Conservation (phyloP, 768 basidiomycete genomes). For the Hygrophorus pudorinus region DNA sequence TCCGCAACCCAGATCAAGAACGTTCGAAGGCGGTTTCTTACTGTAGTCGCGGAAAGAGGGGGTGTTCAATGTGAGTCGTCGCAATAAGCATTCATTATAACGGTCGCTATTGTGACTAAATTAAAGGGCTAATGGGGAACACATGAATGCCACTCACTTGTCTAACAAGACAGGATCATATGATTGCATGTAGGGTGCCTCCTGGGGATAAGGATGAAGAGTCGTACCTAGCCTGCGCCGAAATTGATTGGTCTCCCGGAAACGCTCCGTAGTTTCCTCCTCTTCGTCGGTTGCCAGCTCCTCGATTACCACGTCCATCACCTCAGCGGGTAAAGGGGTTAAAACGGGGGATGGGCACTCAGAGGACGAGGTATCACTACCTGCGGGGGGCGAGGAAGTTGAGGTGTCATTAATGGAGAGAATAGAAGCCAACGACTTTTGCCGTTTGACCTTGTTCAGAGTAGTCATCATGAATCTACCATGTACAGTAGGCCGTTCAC, state of each 20-base stretch:
- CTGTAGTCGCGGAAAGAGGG: conserved; percentile 53
- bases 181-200: conserved; percentile 56
- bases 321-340: too few species aligned
- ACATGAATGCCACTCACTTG: conserved; percentile 33
- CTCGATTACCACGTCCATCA: too few species aligned
- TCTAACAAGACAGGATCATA: conserved; percentile 49
- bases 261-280: conserved; percentile 13
- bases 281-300: conserved; percentile 8
- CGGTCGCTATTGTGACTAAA: conserved; percentile 38
- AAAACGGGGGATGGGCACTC: too few species aligned
- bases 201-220: conserved; percentile 42
- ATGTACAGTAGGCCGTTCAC: too few species aligned
- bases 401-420: neutral
- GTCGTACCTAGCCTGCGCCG: conserved; percentile 23
- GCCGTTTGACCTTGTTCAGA: neutral
- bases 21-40: conserved; percentile 37
- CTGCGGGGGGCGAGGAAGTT: too few species aligned
- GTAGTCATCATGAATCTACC: too few species aligned
- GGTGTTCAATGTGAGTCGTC: conserved; percentile 41
- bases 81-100: conserved; percentile 43
- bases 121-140: conserved; percentile 8
- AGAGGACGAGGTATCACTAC: too few species aligned
- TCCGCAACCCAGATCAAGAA: conserved; percentile 74
- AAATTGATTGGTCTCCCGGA: conserved; percentile 16
- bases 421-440: neutral